A percentile compares a stretch with the other conserved stretches of the same genome.
Evolutionary conservation across 345 rosid genomes (phyloP).

Genomic region (Euclidium syriacum): DNA sequence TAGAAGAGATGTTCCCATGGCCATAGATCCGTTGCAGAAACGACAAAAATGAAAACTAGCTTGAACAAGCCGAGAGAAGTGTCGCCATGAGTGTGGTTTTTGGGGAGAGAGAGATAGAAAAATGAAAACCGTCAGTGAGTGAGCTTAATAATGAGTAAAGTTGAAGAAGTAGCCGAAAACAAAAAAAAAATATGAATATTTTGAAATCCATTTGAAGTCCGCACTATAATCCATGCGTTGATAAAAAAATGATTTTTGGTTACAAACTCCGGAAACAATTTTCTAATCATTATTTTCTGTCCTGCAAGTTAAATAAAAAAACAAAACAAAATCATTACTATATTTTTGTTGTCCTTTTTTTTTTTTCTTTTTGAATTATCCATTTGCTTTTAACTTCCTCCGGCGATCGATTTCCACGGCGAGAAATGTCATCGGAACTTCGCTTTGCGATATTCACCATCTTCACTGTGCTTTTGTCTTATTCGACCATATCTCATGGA

Average conservation of each 20-base stretch:
- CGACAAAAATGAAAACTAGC: not conserved
- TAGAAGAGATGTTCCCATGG: slow-evolving; percentile 5
- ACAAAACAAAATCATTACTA: not conserved
- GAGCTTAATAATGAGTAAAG: slow-evolving; percentile 10
- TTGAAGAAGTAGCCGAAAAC: not conserved
- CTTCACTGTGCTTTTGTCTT: not conserved
- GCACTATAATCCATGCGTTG: slow-evolving; percentile 27
- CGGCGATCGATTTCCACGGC: slow-evolving; percentile 17
- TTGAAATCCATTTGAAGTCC: slow-evolving; percentile 25
- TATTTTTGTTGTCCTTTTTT: not conserved
- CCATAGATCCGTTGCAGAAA: not conserved
- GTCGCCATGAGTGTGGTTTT: slow-evolving; percentile 29
- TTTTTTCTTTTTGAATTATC: not conserved
- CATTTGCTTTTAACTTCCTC: not conserved
- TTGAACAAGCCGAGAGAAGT: slow-evolving; percentile 9
- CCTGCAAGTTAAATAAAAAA: slow-evolving; percentile 6
- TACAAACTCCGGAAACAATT: slow-evolving; percentile 15
- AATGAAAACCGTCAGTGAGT: not conserved
- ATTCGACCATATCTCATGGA: slow-evolving; percentile 33
- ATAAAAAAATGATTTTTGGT: not conserved
- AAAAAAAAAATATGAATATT: slow-evolving; percentile 5
- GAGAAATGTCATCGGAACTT: slow-evolving; percentile 23
- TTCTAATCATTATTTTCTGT: slow-evolving; percentile 28
- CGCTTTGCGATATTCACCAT: not conserved
- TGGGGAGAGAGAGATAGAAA: slow-evolving; percentile 7